phyloP scores from a whole-genome alignment of 768 basidiomycete genomes.

The Candolleomyces efflorescens region DNA sequence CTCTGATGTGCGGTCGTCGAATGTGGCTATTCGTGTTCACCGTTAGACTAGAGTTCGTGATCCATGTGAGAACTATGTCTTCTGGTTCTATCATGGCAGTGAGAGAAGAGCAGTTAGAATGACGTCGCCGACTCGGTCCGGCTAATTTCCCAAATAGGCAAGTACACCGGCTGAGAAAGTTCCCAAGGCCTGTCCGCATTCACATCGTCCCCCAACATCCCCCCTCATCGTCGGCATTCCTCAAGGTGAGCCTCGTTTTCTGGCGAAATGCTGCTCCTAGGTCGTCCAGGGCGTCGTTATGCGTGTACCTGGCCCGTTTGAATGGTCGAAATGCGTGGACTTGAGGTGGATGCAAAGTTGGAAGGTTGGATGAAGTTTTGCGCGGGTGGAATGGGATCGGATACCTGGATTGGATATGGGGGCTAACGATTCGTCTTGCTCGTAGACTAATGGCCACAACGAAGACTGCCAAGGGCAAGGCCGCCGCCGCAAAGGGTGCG shows the following conservation, averaged over 20 bases:
- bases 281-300: neutral
- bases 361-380: slow-evolving; percentile 14
- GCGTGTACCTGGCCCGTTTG: neutral
- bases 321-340: slow-evolving; percentile 2
- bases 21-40: no score
- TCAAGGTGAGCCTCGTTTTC: slow-evolving; percentile 22
- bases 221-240: slow-evolving; percentile 17
- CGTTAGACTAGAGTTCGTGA: no score
- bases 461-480: slow-evolving; percentile 65
- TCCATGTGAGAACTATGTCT: no score
- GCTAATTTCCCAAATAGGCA: neutral
- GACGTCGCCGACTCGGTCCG: neutral
- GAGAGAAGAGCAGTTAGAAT: no score
- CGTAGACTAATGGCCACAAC: slow-evolving; percentile 55
- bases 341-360: slow-evolving; percentile 16
- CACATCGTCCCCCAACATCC: neutral
- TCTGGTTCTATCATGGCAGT: no score
- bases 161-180: neutral
- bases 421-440: slow-evolving; percentile 9
- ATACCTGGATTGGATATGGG: neutral
- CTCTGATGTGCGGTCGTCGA: no score
- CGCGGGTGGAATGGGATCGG: slow-evolving; percentile 2
- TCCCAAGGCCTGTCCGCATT: neutral
- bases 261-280: slow-evolving; percentile 5
- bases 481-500: slow-evolving; percentile 42